Conservation (phyloP, 139 green algal genomes). For the Coccomyxa sp. region DNA sequence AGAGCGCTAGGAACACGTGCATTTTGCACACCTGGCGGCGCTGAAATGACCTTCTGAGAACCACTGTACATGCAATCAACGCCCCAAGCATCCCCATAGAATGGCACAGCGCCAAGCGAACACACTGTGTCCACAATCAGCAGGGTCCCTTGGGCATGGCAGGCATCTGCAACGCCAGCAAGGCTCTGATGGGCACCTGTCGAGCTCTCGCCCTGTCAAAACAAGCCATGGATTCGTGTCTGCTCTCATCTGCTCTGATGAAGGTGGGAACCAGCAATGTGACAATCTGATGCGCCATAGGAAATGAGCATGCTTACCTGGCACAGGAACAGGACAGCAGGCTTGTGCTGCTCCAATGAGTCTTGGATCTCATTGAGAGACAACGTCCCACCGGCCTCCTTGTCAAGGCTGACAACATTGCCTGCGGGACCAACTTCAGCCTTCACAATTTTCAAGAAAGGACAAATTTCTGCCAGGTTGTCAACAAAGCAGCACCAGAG, state of each 20-base stretch:
- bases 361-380: constrained; percentile 42
- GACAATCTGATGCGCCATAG: background rate
- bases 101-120: constrained; percentile 65
- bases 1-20: background rate
- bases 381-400: constrained; percentile 49
- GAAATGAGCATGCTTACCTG: constrained; percentile 29
- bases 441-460: background rate
- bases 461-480: background rate
- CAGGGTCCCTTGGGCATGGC: constrained; percentile 48
- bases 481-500: background rate
- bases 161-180: constrained; percentile 65
- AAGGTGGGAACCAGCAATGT: background rate
- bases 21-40: constrained; percentile 37
- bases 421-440: constrained; percentile 20
- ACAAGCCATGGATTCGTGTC: background rate
- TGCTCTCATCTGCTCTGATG: background rate
- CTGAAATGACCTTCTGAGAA: constrained; percentile 74
- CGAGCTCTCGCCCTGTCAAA: constrained; percentile 61
- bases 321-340: constrained; percentile 69
- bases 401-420: constrained; percentile 64
- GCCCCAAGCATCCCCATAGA: constrained; percentile 62
- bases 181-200: constrained; percentile 57
- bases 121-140: constrained; percentile 85
- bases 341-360: constrained; percentile 61
- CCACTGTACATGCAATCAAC: constrained; percentile 76